These are phyloP conservation scores for Hymenoscyphus albidus DNA, from an alignment of 2,329 filamentous ascomycete species.

Conservation along the genomic window DNA sequence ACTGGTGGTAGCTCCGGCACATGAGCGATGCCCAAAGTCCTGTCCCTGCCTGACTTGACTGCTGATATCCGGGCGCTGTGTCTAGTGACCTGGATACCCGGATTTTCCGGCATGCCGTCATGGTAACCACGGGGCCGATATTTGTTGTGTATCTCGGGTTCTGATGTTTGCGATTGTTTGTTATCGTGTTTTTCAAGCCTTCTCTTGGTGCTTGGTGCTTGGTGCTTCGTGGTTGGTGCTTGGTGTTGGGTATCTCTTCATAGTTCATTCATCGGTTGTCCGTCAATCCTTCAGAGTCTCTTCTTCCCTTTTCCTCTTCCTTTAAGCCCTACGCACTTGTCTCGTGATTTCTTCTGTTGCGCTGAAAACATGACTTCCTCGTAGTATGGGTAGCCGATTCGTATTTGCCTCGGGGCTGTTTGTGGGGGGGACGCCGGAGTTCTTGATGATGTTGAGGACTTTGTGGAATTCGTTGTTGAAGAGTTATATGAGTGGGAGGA, in stretches of 20 bases:
- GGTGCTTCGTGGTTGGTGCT: background rate
- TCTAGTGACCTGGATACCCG: background rate
- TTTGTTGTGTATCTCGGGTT: background rate
- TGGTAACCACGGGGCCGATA: background rate
- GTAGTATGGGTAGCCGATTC: conserved; percentile 8
- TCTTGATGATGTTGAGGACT: background rate
- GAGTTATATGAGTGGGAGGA: background rate
- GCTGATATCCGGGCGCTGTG: background rate
- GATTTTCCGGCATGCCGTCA: background rate
- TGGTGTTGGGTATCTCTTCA: background rate
- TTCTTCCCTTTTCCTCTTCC: background rate
- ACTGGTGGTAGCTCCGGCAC: background rate
- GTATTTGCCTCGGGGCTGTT: conserved; percentile 3
- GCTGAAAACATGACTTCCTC: conserved; percentile 6
- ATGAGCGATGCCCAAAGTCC: background rate
- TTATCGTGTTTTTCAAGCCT: background rate
- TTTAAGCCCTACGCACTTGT: background rate
- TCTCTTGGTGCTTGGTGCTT: background rate
- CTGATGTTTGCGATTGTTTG: background rate
- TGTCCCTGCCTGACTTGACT: background rate
- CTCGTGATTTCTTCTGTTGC: conserved; percentile 3
- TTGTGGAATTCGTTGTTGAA: conserved; percentile 1
- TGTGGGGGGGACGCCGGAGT: background rate
- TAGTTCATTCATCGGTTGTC: background rate
- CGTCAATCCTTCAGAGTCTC: background rate